Conservation (phyloP, 352 stramenopile genomes). For the Peronospora farinosa region DNA sequence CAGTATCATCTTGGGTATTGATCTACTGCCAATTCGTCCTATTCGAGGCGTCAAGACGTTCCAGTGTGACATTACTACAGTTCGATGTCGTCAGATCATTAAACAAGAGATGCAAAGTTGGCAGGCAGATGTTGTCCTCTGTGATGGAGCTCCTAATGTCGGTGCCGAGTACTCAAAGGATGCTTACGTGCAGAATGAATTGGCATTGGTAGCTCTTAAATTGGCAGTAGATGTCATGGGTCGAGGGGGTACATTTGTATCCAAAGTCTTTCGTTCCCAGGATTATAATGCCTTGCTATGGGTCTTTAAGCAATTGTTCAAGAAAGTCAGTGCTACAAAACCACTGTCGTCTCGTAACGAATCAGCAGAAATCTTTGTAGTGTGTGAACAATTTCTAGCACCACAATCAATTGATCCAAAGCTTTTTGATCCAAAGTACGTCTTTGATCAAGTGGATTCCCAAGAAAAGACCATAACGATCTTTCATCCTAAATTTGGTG, state of each 20-base stretch:
- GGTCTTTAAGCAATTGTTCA: slow-evolving; percentile 99
- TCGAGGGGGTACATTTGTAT: slow-evolving; percentile 90
- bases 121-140: slow-evolving; percentile 96
- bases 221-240: slow-evolving; percentile 96
- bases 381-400: slow-evolving; percentile 93
- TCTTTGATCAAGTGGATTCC: slow-evolving; percentile 93
- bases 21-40: slow-evolving; percentile 96
- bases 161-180: slow-evolving; percentile 97
- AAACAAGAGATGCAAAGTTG: slow-evolving; percentile 90
- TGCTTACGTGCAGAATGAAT: slow-evolving; percentile 98
- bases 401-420: slow-evolving; percentile 96
- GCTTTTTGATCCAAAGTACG: slow-evolving; percentile 95
- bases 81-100: slow-evolving; percentile 85
- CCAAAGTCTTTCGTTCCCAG: slow-evolving; percentile 96
- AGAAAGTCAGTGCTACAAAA: slow-evolving; percentile 96
- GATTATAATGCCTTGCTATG: slow-evolving; percentile 99
- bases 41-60: slow-evolving; percentile 97
- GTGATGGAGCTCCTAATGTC: slow-evolving; percentile 98
- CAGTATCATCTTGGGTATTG: slow-evolving; percentile 97
- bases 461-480: slow-evolving; percentile 90
- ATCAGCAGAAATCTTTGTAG: slow-evolving; percentile 99
- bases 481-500: slow-evolving; percentile 97
- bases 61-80: slow-evolving; percentile 93
- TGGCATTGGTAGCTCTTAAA: slow-evolving; percentile 94
- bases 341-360: slow-evolving; percentile 96